Evolutionary conservation across 768 basidiomycete genomes (phyloP), one percentile per base, ranked within the genome.

Genomic region (Lactifluus hygrophoroides): DNA sequence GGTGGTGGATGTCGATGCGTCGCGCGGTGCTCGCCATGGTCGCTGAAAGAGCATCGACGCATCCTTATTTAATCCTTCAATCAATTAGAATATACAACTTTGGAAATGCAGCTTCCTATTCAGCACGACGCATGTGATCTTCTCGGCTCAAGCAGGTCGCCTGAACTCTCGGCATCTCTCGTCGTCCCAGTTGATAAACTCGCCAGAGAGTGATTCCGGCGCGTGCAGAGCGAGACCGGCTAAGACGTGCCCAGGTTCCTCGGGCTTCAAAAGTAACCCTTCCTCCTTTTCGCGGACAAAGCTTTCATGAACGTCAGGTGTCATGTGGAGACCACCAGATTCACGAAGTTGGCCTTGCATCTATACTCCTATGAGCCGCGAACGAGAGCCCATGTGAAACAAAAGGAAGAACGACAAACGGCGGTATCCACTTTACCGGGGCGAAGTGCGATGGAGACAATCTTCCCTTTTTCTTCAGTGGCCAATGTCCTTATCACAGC

Each of bases 371-470:
- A 53, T 43, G 27, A 44, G 47, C 47, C 61, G 54, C 37, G 23
- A 43, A 49, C 21, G 46, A 28, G n/a, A n/a, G 53, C 13, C 35
- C 21, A 43, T 53, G 25, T 45, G 43, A 28, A 37, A 58, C 34
- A 44, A 34, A 57, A 25, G 38, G n/a, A n/a, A n/a, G n/a, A n/a
- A 43, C 43, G 37, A 77, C 80, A 64, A 69, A 90, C 92, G 27
- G 71, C 73, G 8, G 92, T 94, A 60, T 94, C 84, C 27, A 96
- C 91, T 71, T 85, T 85, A 14, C 94, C 94, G 0, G 94, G 94
- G 3, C 93, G 81, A 2, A 96, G 65, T 16, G 94, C 87, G 32
- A 94, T 78, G 3, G 84, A 82, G 8, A 79, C 76, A 37, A 96
- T 73, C 34, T 77, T 74, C 21, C 59, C 61, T n/a, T 82, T 81